A percentile compares a stretch with the other conserved stretches of the same genome.
These are phyloP conservation scores for Hammondia hammondi DNA, from an alignment of 169 alveolate genomes.

Conservation along the genomic window DNA sequence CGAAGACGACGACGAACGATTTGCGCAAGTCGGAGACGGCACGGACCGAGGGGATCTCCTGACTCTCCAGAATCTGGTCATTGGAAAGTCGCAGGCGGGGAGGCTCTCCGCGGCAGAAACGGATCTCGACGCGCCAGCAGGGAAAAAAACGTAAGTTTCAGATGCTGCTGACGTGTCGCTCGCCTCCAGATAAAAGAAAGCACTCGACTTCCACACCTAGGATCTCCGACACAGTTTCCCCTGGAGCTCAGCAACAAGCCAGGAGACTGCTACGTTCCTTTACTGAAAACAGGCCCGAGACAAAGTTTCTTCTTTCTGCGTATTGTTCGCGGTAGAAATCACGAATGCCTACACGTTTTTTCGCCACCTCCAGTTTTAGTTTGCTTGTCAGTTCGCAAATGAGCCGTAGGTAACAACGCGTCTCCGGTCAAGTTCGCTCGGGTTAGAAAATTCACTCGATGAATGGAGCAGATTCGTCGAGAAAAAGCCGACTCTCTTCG, in stretches of 20 bases:
- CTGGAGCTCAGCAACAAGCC: neutral
- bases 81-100: neutral
- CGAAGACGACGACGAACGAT: neutral
- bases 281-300: no score
- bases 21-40: neutral
- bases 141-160: neutral
- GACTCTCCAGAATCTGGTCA: neutral
- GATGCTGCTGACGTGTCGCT: neutral
- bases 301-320: no score
- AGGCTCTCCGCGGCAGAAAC: neutral
- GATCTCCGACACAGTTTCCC: neutral
- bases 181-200: neutral
- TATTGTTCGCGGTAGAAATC: neutral
- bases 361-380: no score
- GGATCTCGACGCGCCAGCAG: constrained; percentile 2
- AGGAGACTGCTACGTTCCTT: no score
- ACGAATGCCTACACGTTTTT: neutral
- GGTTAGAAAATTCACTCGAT: no score
- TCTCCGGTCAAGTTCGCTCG: no score
- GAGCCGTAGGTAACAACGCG: no score
- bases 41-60: neutral
- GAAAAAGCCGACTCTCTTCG: neutral
- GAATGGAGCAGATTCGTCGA: neutral
- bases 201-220: neutral
- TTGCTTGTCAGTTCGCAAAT: no score